Evolutionary conservation across 805 yeast species (phyloP).

Genomic region (Wickerhamomyces canadensis): DNA sequence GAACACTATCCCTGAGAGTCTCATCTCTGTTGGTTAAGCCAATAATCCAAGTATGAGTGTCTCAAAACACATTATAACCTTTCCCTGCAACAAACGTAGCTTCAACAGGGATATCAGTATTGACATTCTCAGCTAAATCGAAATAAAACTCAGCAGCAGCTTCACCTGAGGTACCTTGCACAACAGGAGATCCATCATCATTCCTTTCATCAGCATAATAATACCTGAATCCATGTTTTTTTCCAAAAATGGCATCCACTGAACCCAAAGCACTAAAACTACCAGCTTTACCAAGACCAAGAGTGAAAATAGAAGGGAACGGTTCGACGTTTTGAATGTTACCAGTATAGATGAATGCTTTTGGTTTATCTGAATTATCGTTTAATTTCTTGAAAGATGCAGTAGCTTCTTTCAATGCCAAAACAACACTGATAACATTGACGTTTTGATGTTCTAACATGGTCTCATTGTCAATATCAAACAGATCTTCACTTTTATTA

Average conservation of each 20-base stretch:
- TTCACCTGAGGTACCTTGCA: neutral
- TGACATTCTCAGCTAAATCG: slow-evolving; percentile 3
- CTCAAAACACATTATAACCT: too few relatives aligned
- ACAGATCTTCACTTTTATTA: neutral
- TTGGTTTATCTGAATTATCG: slow-evolving; percentile 1
- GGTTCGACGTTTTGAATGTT: slow-evolving; percentile 2
- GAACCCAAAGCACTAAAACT: neutral
- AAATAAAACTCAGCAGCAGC: slow-evolving; percentile 5
- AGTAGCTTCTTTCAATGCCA: slow-evolving; percentile 1
- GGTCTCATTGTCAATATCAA: neutral
- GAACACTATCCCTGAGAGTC: too few relatives aligned
- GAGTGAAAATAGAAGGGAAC: neutral
- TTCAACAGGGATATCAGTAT: slow-evolving; percentile 3
- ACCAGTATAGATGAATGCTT: slow-evolving; percentile 4
- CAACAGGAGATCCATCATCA: neutral
- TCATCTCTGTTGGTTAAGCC: too few relatives aligned
- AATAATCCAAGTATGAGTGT: too few relatives aligned
- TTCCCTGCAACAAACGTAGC: slow-evolving; percentile 3
- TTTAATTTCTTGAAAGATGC: neutral
- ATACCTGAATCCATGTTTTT: slow-evolving; percentile 1
- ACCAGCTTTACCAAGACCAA: slow-evolving; percentile 4
- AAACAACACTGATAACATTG: neutral
- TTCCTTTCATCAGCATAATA: slow-evolving; percentile 5
- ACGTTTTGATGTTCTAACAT: neutral
- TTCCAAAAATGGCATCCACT: neutral